Conservation (phyloP, 176 grass and related monocot genomes). For the Cymbopogon citratus region DNA sequence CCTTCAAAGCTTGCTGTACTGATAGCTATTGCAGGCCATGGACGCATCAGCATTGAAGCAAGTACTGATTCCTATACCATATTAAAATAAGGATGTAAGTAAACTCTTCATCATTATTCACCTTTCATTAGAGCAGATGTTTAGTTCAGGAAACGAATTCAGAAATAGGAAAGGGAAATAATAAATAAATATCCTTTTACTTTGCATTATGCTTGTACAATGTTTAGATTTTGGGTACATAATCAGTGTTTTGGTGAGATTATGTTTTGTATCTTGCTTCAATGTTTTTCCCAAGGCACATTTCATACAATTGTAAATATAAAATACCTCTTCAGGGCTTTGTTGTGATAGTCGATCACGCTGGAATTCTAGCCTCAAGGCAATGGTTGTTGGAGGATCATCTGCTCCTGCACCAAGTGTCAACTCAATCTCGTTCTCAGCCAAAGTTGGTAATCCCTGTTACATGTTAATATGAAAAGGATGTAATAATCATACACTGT, state of each 20-base stretch:
- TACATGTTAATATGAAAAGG: slow-evolving; percentile 8
- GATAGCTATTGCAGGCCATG: slow-evolving; percentile 44
- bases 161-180: neutral
- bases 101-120: neutral
- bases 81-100: slow-evolving; percentile 8
- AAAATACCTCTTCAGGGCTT: slow-evolving; percentile 56
- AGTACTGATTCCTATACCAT: slow-evolving; percentile 53
- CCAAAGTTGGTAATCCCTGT: slow-evolving; percentile 57
- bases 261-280: neutral
- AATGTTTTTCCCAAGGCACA: neutral
- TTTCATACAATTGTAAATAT: slow-evolving; percentile 11
- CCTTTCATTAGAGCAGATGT: neutral
- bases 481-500: neutral
- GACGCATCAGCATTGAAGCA: slow-evolving; percentile 55
- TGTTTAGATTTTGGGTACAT: neutral
- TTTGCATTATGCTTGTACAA: neutral
- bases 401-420: slow-evolving; percentile 22
- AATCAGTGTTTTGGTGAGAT: neutral
- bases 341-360: slow-evolving; percentile 46
- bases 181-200: neutral
- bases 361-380: slow-evolving; percentile 50
- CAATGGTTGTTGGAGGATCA: slow-evolving; percentile 49
- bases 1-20: slow-evolving; percentile 36
- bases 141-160: neutral
- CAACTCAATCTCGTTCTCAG: slow-evolving; percentile 34